A percentile compares a stretch with the other conserved stretches of the same genome.
phyloP scores from a whole-genome alignment of 441 rosid genomes.

The Pelargonium cotyledonis region DNA sequence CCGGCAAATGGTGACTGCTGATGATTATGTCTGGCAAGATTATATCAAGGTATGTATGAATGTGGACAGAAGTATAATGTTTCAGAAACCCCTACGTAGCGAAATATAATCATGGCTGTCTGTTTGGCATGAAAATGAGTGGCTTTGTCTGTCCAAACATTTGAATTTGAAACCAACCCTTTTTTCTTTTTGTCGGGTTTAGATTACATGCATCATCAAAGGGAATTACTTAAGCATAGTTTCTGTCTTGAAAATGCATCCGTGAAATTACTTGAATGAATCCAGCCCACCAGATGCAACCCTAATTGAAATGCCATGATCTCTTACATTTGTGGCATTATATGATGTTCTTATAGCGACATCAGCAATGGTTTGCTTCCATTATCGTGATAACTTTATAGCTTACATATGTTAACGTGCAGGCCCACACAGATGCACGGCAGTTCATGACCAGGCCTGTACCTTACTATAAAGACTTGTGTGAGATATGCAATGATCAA shows the following conservation, averaged over 20 bases:
- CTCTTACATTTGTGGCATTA: too few species aligned
- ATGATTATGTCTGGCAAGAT: constrained; percentile 76
- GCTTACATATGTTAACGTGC: constrained; percentile 22
- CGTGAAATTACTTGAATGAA: background rate
- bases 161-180: background rate
- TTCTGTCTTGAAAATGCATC: background rate
- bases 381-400: constrained; percentile 1
- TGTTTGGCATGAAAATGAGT: too few species aligned
- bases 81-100: background rate
- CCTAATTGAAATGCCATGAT: too few species aligned
- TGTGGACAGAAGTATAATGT: background rate
- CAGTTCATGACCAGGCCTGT: constrained; percentile 84
- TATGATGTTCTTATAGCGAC: too few species aligned
- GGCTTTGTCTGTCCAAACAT: background rate
- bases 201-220: background rate
- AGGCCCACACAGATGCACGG: constrained; percentile 63
- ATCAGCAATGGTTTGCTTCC: constrained; percentile 4
- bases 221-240: background rate
- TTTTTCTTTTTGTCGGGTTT: background rate
- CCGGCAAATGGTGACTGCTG: constrained; percentile 73
- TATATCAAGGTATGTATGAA: constrained; percentile 40
- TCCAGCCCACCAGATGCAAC: too few species aligned
- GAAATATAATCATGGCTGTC: too few species aligned
- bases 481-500: constrained; percentile 48
- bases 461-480: constrained; percentile 72